Evolutionary conservation across 2,329 filamentous ascomycete genomes (phyloP).

Genomic region (Stagonosporopsis chrysanthemi): DNA sequence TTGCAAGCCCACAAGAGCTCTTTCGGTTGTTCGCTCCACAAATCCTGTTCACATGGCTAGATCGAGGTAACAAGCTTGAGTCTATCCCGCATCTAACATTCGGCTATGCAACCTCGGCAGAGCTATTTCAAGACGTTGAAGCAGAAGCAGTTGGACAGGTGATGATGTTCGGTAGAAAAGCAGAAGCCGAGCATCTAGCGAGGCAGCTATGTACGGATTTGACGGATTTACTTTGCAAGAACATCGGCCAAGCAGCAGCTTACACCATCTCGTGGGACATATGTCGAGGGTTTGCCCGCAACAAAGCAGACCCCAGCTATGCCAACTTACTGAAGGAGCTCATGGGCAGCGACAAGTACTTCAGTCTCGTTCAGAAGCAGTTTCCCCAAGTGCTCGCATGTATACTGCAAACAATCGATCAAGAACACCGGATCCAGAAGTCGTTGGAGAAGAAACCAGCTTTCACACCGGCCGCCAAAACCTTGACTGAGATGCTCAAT

Average conservation of each 20-base stretch:
- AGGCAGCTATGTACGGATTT: conserved; percentile 44
- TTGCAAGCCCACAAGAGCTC: conserved; percentile 72
- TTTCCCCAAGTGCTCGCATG: conserved; percentile 80
- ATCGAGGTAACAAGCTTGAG: conserved; percentile 60
- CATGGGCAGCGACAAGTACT: conserved; percentile 72
- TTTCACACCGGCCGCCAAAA: conserved; percentile 67
- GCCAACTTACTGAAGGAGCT: conserved; percentile 73
- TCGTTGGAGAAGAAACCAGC: conserved; percentile 65
- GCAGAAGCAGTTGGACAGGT: conserved; percentile 82
- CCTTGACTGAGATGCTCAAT: conserved; percentile 72
- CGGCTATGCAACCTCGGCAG: conserved; percentile 72
- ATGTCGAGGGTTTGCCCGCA: conserved; percentile 47
- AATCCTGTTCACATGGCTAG: conserved; percentile 89
- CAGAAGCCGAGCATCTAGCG: conserved; percentile 68
- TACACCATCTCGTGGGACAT: conserved; percentile 85
- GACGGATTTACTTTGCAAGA: conserved; percentile 58
- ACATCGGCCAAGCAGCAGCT: conserved; percentile 80
- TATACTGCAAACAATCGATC: conserved; percentile 73
- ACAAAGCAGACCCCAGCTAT: conserved; percentile 60
- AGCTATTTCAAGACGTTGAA: conserved; percentile 74
- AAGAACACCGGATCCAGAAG: conserved; percentile 41
- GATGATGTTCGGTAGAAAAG: conserved; percentile 78
- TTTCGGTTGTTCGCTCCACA: conserved; percentile 89
- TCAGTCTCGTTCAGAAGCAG: conserved; percentile 68
- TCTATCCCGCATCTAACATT: conserved; percentile 85